These are phyloP conservation scores for Nidularia pulvinata DNA, from an alignment of 768 basidiomycete species.

Conservation along the genomic window DNA sequence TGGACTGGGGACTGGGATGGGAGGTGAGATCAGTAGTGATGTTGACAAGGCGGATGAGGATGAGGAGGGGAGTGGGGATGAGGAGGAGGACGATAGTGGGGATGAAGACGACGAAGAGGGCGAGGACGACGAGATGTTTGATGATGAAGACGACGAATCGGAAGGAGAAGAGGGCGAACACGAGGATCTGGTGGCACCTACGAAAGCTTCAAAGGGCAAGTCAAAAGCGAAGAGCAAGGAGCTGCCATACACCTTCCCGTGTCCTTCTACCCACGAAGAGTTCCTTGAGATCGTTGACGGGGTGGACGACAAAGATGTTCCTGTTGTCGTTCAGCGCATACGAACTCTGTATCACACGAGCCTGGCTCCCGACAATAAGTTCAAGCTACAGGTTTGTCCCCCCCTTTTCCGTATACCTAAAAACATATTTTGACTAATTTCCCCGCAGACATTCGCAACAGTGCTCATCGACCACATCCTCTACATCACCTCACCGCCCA, in stretches of 20 bases:
- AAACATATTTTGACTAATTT: neutral
- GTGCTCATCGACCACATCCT: conserved; percentile 91
- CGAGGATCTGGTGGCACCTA: conserved; percentile 34
- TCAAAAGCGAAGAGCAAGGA: conserved; percentile 40
- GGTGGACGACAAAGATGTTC: conserved; percentile 70
- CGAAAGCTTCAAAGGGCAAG: conserved; percentile 25
- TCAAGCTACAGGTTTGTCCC: conserved; percentile 78
- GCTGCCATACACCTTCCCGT: conserved; percentile 92
- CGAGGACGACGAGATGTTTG: conserved; percentile 29
- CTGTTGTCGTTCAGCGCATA: conserved; percentile 86
- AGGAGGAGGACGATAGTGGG: conserved; percentile 25
- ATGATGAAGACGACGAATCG: conserved; percentile 28
- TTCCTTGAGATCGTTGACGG: conserved; percentile 82
- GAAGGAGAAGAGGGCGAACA: conserved; percentile 42
- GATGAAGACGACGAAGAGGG: conserved; percentile 31
- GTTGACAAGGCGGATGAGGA: conserved; percentile 33
- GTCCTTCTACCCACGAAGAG: conserved; percentile 85
- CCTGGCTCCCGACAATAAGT: conserved; percentile 88
- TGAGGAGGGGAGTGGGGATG: conserved; percentile 29
- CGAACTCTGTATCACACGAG: conserved; percentile 91
- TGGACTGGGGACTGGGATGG: conserved; percentile 39
- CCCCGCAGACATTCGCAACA: conserved; percentile 61
- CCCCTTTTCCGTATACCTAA: neutral
- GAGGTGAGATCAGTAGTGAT: no score
- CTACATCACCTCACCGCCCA: conserved; percentile 64